Conservation (phyloP, 2,329 filamentous ascomycete genomes). For the Alternaria sp. region DNA sequence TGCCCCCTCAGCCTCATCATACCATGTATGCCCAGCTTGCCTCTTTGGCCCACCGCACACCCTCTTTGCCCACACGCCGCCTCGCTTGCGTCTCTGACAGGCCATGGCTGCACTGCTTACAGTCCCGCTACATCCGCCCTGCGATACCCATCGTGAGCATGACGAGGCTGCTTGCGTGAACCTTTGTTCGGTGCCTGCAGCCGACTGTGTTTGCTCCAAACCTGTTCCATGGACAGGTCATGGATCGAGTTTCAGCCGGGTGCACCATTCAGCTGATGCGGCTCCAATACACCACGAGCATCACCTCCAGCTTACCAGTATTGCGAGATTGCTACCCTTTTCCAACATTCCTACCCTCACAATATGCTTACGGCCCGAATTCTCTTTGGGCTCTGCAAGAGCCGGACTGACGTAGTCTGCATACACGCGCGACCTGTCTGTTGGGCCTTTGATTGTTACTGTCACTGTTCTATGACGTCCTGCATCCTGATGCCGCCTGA, state of each 20-base stretch:
- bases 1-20: conserved; percentile 39
- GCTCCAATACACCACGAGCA: conserved; percentile 36
- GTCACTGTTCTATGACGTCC: conserved; percentile 9
- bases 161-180: conserved; percentile 40
- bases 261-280: conserved; percentile 37
- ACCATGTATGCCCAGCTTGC: conserved; percentile 13
- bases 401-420: not conserved
- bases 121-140: conserved; percentile 25
- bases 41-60: conserved; percentile 26
- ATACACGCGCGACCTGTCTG: conserved; percentile 3
- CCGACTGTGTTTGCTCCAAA: conserved; percentile 13
- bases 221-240: not conserved
- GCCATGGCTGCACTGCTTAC: conserved; percentile 35
- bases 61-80: conserved; percentile 33
- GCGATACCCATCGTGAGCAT: conserved; percentile 22
- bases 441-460: conserved; percentile 4
- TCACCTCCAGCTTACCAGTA: conserved; percentile 16
- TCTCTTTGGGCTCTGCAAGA: conserved; percentile 10
- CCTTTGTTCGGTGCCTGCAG: conserved; percentile 34
- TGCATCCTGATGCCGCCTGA: conserved; percentile 23
- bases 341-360: conserved; percentile 19
- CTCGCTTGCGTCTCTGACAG: conserved; percentile 31
- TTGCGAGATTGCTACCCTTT: conserved; percentile 10
- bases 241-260: conserved; percentile 12
- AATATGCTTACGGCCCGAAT: conserved; percentile 13